A percentile compares a stretch with the other conserved stretches of the same genome.
Conservation (phyloP, 1,284 basidiomycete species). For the Heterobasidion occidentale region DNA sequence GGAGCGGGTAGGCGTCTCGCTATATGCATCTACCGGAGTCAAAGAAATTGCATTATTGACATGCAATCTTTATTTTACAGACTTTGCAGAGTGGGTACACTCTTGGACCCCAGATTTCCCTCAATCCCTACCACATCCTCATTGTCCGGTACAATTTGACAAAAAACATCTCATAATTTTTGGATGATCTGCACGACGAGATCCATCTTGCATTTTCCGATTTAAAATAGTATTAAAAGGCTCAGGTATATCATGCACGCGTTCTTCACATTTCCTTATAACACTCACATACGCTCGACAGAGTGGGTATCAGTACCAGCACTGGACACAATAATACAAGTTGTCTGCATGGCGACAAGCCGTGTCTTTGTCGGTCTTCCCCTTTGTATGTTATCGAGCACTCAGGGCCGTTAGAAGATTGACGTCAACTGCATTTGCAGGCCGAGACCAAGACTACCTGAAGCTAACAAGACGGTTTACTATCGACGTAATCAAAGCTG, state of each 20-base stretch:
- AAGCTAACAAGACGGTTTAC: constrained; percentile 26
- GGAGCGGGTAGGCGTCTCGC: constrained; percentile 11
- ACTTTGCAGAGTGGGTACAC: constrained; percentile 9
- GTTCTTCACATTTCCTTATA: too few relatives aligned
- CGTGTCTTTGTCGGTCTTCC: constrained; percentile 33
- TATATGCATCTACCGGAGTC: neutral
- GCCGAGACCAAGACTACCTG: constrained; percentile 29
- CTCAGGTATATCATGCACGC: too few relatives aligned
- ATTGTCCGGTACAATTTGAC: constrained; percentile 25
- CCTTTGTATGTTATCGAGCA: constrained; percentile 21
- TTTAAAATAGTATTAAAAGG: too few relatives aligned
- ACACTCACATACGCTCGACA: too few relatives aligned
- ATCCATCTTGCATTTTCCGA: too few relatives aligned
- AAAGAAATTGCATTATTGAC: too few relatives aligned
- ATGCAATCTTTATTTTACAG: neutral
- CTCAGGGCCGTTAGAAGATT: neutral
- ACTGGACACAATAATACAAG: constrained; percentile 24
- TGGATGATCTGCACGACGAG: too few relatives aligned
- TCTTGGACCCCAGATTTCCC: neutral
- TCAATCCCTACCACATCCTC: constrained; percentile 22
- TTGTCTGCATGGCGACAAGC: constrained; percentile 31
- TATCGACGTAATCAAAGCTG: constrained; percentile 20
- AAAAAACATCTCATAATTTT: constrained; percentile 16
- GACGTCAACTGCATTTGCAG: constrained; percentile 16
- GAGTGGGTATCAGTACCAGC: constrained; percentile 8